Evolutionary conservation across 164 flowering plant genomes (phyloP), one percentile per base, ranked within the genome.

Genomic region (Cinnamomum micranthum): DNA sequence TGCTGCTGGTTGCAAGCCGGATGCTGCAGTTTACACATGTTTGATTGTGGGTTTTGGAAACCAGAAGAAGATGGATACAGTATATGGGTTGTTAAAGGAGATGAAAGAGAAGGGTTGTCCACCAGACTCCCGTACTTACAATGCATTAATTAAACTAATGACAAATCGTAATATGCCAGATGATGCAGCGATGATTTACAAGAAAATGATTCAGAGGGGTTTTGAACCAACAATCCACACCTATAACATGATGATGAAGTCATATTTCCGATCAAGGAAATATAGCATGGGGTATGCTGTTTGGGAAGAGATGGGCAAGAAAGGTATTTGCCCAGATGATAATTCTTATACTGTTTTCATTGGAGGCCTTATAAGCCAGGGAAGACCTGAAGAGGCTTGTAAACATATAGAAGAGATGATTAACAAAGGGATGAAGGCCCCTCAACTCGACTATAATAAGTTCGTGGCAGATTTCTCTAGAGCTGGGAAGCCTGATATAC

Each of bases 341-440:
- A 93, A 93, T 75, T 86, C 98, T 20, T 92, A 92, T 74, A 88
- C 84, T 4, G 92, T 95, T 67, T 77, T 91, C 72, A 88, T 93
- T 50, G 83, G 89, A 20, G 95, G 98, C 68, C 90, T 95, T 60
- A 87, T 93, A 75, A 85, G 92, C 80, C 82, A 78, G 58, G 93
- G 94, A 33, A 86, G 86, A 79, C 81, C 91, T 1, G 86, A 79
- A 23, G 93, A 92, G 77, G 97, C 97, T n/a, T 91, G 95, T 82
- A 82, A 81, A 77, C 87, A 85, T 76, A 25, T 95, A 59, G 93
- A 91, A 85, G 98, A 95, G 76, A 93, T 93, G 97, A 68, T 92
- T 33, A 89, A 87, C 75, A 95, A 90, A 80, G 97, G 98, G 65
- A 95, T 95, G 98, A 92, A 86, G 76, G 87, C 91, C 77, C 97